Percentiles rank a stretch among this genome's conserved stretches.
Conservation (phyloP, 2,329 filamentous ascomycete species). For the Calonectria montana region DNA sequence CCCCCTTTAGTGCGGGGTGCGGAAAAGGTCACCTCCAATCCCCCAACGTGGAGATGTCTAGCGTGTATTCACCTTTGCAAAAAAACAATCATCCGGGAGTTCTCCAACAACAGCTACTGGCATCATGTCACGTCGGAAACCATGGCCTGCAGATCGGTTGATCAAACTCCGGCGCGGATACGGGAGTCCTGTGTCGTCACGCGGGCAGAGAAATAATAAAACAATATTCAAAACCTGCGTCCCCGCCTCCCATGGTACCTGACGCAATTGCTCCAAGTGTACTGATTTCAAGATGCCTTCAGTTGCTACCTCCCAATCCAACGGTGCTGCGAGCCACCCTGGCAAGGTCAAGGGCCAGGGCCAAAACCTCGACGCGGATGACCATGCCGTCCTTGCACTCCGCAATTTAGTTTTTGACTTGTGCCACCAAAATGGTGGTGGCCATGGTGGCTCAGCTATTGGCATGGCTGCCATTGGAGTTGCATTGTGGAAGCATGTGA, state of each 20-base stretch:
- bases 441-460: constrained; percentile 25
- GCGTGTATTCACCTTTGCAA: not conserved
- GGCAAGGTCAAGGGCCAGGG: constrained; percentile 5
- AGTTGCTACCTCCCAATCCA: not conserved
- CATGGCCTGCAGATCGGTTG: not conserved
- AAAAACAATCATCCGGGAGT: not conserved
- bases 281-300: constrained; percentile 18
- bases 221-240: not conserved
- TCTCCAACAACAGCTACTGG: not conserved
- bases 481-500: constrained; percentile 67
- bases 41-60: not conserved
- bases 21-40: not conserved
- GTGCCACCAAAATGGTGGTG: constrained; percentile 23
- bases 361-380: constrained; percentile 11
- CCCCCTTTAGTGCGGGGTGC: not conserved
- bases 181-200: not conserved
- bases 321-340: not conserved
- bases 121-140: not conserved
- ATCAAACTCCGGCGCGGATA: not conserved
- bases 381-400: constrained; percentile 27
- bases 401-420: constrained; percentile 24
- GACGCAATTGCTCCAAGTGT: not conserved
- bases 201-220: not conserved
- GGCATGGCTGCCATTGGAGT: constrained; percentile 39
- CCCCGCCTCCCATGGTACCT: not conserved